Evolutionary conservation across 371 early-diverging fungal genomes (phyloP).

Genomic region (Syncephalastrum sp.): DNA sequence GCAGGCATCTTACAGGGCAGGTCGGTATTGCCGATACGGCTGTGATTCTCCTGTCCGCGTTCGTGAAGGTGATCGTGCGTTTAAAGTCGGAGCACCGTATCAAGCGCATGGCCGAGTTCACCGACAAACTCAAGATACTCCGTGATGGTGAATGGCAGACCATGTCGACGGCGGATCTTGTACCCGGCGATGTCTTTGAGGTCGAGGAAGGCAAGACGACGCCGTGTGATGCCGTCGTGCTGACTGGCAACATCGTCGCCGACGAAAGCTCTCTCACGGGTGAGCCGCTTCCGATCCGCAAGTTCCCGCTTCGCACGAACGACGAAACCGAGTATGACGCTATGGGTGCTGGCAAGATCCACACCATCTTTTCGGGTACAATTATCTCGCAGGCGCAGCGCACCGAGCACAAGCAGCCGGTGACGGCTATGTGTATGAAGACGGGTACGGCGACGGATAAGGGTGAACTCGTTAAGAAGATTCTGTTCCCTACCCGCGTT

Average conservation of each 20-base stretch:
- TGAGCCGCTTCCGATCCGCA: conserved; percentile 63
- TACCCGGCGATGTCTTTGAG: conserved; percentile 76
- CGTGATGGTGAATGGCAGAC: conserved; percentile 61
- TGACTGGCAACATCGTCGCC: conserved; percentile 68
- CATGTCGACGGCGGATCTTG: conserved; percentile 55
- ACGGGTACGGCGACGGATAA: conserved; percentile 76
- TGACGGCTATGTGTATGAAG: conserved; percentile 62
- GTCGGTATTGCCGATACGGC: conserved; percentile 74
- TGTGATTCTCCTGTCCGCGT: conserved; percentile 69
- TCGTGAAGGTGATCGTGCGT: conserved; percentile 69
- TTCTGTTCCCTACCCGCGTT: conserved; percentile 65
- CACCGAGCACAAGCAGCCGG: conserved; percentile 29
- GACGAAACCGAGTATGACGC: conserved; percentile 31
- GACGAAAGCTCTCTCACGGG: conserved; percentile 76
- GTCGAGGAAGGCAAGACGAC: conserved; percentile 52
- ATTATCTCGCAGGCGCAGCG: conserved; percentile 45
- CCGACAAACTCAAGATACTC: conserved; percentile 44
- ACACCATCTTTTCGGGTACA: conserved; percentile 55
- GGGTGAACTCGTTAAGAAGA: conserved; percentile 75
- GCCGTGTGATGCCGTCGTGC: conserved; percentile 69
- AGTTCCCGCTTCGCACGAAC: conserved; percentile 48
- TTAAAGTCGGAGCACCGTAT: conserved; percentile 64
- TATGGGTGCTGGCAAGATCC: conserved; percentile 51
- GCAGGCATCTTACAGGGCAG: conserved; percentile 26
- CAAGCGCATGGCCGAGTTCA: conserved; percentile 66